Evolutionary conservation across 2,329 filamentous ascomycete genomes (phyloP), one percentile per base, ranked within the genome.

Genomic region (Aspergillus quadricinctus): DNA sequence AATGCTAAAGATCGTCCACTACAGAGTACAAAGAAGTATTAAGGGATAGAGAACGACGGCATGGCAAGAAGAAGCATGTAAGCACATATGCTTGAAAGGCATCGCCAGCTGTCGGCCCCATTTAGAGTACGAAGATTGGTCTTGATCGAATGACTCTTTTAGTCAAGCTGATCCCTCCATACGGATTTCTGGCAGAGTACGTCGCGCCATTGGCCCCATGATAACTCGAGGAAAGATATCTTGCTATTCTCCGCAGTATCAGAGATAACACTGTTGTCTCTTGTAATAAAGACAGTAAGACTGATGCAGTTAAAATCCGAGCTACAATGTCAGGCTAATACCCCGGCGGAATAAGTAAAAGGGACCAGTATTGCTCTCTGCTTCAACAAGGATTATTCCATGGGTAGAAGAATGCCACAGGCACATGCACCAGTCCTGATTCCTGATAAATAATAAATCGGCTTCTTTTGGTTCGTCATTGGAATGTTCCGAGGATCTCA

Each of bases 391-490:
- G 31, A 17, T 17, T 21, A 43, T 21, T 11, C 5, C 10, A 3
- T 31, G 40, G 4, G 37, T 37, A 27, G 41, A 52, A 48, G 27
- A 28, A 51, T 55, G 52, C 40, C 45, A 46, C 31, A 46, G 31
- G 29, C 43, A 61, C 59, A 60, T 59, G 59, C 56, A 50, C 40
- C 28, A n/a, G 25, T 25, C 31, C 11, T 35, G 11, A 6, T 35
- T 35, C 31, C 31, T 27, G 43, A 27, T 46, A 46, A 27, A 19
- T 19, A 28, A 25, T 19, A 28, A 25, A 40, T 37, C 49, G 29
- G 31, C 23, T 43, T 41, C 21, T 23, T 25, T 52, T 52, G 50
- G 50, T 41, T 29, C n/a, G n/a, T 11, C 27, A n/a, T 31, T 31
- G 25, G 40, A 19, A 46, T 23, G 41, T 21, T n/a, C 27, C 50